Percentiles rank a stretch among this genome's conserved stretches.
phyloP scores from a whole-genome alignment of 164 flowering plant genomes.

The Stephania yunnanensis region DNA sequence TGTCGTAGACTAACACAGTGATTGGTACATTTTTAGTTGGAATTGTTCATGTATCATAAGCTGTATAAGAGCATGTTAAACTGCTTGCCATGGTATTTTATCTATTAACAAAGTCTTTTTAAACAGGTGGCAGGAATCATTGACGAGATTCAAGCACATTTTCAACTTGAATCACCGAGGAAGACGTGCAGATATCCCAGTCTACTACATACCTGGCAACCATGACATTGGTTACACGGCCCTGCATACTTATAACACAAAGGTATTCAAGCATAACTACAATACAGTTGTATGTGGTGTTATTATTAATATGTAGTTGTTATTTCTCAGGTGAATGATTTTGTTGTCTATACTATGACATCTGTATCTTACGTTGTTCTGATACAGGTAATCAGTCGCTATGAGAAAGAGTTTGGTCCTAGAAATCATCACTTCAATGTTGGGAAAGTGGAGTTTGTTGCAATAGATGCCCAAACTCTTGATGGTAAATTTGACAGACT shows the following conservation, averaged over 20 bases:
- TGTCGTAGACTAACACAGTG: neutral
- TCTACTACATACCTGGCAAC: constrained; percentile 69
- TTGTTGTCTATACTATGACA: neutral
- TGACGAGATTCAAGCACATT: constrained; percentile 73
- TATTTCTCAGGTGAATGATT: too few relatives aligned
- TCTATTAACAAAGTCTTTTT: neutral
- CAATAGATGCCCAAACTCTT: constrained; percentile 73
- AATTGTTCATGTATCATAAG: neutral
- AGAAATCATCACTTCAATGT: constrained; percentile 51
- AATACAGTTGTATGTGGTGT: too few relatives aligned
- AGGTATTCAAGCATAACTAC: constrained; percentile 33
- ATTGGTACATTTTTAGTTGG: neutral
- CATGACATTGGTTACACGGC: constrained; percentile 82
- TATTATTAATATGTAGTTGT: too few relatives aligned
- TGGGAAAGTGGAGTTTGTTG: constrained; percentile 72
- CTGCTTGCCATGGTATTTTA: neutral
- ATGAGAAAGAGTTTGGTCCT: constrained; percentile 62
- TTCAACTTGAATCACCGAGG: constrained; percentile 43
- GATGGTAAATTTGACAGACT: constrained; percentile 51
- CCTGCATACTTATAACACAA: constrained; percentile 36
- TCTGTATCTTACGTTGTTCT: neutral
- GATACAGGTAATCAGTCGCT: constrained; percentile 58
- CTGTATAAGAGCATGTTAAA: neutral
- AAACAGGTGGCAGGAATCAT: constrained; percentile 81
- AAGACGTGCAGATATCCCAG: constrained; percentile 27